Base-by-base conservation (phyloP, 768 basidiomycete genomes). In the Podaxis sp. region DNA sequence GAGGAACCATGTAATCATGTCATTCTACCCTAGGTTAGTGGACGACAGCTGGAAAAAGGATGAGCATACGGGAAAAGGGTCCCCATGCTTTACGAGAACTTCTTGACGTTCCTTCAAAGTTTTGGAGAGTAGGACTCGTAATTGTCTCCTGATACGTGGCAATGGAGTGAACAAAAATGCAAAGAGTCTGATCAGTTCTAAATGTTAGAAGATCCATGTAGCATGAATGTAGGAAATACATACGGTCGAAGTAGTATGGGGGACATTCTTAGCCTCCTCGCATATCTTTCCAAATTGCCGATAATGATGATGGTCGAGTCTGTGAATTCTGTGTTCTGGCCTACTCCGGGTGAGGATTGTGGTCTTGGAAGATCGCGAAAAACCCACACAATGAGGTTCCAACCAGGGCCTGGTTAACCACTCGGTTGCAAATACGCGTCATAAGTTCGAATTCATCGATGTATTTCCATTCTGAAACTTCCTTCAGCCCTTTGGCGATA, bases 391-490 rank as follows among this genome's bases (percentile, higher is more conserved):
- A 51, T 4, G 15, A 37, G 7, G 46, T 11, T 17, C 67, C 67
- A 50, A 70, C 22, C 12, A 67, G 38, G 13, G 53, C 54, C 36
- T 54, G 63, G 38, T 67, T 67, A 41, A 65, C 38, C 15, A 46
- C 37, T 38, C 47, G 57, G 22, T 29, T 40, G 41, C 54, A 59
- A 37, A 50, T 43, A 17, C 40, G 25, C 29, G 8, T 64, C 33
- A 65, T 57, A 17, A 66, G 29, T 8, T 55, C 25, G 2, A 58
- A 13, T 8, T 64, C 65, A 38, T 67, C 64, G 17, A 66, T 33
- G 46, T 66, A 63, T 51, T 61, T 64, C 68, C 68, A 69, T 29
- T 40, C 65, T 68, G 33, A 6, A 25, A 47, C 19, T 61, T 15
- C 13, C 13, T 37, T 38, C 9, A 55, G 53, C 29, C 33, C 13